phyloP scores from a whole-genome alignment of 176 grass and related monocot species.

The Triticum urartu region DNA sequence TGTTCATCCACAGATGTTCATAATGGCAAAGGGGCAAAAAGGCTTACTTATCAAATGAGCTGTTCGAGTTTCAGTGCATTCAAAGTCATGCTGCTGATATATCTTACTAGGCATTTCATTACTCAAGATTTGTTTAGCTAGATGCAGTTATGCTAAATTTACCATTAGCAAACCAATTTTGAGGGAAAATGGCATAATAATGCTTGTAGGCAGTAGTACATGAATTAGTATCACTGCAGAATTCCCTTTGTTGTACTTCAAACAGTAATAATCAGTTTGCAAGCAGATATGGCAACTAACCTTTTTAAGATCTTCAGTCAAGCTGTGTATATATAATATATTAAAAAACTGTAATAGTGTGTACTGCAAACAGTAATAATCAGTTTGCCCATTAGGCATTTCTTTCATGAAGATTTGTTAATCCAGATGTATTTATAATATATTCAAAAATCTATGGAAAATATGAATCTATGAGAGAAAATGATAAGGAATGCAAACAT shows the following conservation, averaged over 20 bases:
- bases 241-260: neutral
- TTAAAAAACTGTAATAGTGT: too few species aligned
- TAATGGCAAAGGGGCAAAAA: neutral
- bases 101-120: neutral
- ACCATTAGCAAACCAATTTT: neutral
- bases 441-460: neutral
- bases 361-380: too few species aligned
- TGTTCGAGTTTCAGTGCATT: conserved; percentile 83
- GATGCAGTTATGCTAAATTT: neutral
- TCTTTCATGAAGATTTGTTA: neutral
- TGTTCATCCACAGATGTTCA: too few species aligned
- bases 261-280: neutral
- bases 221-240: neutral
- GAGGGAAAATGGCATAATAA: too few species aligned
- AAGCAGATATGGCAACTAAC: neutral
- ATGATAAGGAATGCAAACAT: neutral
- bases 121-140: neutral
- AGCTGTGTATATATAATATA: neutral
- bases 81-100: conserved; percentile 62
- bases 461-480: neutral
- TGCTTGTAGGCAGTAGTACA: too few species aligned
- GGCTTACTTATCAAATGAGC: conserved; percentile 88
- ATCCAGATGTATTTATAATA: neutral
- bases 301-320: neutral
- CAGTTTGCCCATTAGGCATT: neutral